Conservation (phyloP, 495 filamentous ascomycete genomes). For the Neurospora sp. region DNA sequence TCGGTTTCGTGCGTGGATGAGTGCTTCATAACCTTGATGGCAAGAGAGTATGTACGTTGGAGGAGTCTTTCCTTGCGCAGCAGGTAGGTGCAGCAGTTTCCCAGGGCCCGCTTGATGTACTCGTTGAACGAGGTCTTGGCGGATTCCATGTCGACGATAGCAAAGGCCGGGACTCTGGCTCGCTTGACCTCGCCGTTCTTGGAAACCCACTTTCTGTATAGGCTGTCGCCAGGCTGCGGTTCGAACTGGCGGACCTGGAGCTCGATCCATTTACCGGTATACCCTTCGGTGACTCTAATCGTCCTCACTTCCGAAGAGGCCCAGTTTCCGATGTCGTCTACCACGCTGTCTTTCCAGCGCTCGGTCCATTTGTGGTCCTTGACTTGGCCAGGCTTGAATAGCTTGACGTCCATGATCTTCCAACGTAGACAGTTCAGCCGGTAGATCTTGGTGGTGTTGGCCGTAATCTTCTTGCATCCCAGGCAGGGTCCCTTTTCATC, state of each 20-base stretch:
- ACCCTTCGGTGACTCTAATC: conserved; percentile 38
- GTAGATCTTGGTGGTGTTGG: conserved; percentile 28
- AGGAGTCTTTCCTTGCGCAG: conserved; percentile 30
- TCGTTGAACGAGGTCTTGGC: conserved; percentile 29
- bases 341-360: conserved; percentile 38
- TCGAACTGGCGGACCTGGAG: conserved; percentile 37
- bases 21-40: conserved; percentile 24
- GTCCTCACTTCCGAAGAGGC: conserved; percentile 26
- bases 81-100: conserved; percentile 30
- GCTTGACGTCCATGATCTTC: conserved; percentile 41
- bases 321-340: conserved; percentile 42
- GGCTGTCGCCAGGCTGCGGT: conserved; percentile 36
- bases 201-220: conserved; percentile 36
- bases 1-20: conserved; percentile 20
- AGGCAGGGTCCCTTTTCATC: conserved; percentile 34
- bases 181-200: conserved; percentile 21
- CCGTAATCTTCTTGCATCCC: conserved; percentile 35
- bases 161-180: conserved; percentile 34
- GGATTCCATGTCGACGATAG: conserved; percentile 38
- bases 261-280: conserved; percentile 29
- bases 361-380: conserved; percentile 42
- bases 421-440: conserved; percentile 38
- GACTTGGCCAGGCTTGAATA: conserved; percentile 41
- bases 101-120: conserved; percentile 32
- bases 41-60: conserved; percentile 32